phyloP scores from a whole-genome alignment of 441 rosid genomes.

The Dalechampia spathulata region DNA sequence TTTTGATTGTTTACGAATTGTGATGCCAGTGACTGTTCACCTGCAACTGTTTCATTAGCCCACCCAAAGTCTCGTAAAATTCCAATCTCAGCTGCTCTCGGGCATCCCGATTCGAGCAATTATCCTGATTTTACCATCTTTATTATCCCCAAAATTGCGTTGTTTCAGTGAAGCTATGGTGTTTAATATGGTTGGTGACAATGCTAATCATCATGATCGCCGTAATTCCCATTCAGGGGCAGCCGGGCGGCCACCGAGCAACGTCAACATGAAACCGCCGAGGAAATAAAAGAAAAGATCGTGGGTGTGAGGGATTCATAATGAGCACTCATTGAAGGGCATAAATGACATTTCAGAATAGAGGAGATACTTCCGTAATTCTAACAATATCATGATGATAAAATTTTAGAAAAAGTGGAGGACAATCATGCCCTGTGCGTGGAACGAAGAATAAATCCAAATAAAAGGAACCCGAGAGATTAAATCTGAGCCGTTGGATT shows the following conservation, averaged over 20 bases:
- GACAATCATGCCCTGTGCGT: conserved; percentile 35
- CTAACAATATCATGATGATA: conserved; percentile 30
- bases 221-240: too few relatives aligned
- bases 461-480: background rate
- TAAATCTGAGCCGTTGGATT: conserved; percentile 28
- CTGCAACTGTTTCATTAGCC: background rate
- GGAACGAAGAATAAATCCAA: conserved; percentile 19
- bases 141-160: too few relatives aligned
- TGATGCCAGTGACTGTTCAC: conserved; percentile 1
- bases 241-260: too few relatives aligned
- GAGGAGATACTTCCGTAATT: conserved; percentile 31
- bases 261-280: too few relatives aligned
- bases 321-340: background rate
- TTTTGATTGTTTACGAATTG: background rate
- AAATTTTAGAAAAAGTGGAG: conserved; percentile 19
- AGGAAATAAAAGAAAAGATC: too few relatives aligned
- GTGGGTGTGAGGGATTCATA: too few relatives aligned
- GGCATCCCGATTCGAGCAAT: too few relatives aligned
- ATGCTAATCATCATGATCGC: too few relatives aligned
- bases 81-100: background rate
- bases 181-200: too few relatives aligned
- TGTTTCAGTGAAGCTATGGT: too few relatives aligned
- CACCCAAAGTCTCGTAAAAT: background rate
- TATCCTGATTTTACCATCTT: too few relatives aligned
- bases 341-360: background rate